Conservation (phyloP, 169 alveolate genomes). For the Plasmodium berghei region DNA sequence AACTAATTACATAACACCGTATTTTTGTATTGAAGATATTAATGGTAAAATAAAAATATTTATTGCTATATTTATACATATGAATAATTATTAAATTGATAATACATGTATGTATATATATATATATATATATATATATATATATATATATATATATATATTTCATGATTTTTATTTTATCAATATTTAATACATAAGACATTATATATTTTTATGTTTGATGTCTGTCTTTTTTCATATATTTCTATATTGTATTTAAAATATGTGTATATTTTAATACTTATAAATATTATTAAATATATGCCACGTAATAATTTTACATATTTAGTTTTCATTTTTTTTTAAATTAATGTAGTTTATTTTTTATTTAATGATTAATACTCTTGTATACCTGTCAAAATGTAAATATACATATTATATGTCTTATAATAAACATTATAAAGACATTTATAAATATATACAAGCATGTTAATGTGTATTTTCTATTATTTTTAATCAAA, state of each 20-base stretch:
- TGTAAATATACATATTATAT: constrained; percentile 11
- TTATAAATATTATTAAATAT: constrained; percentile 11
- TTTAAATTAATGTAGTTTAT: too few relatives aligned
- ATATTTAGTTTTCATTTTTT: too few relatives aligned
- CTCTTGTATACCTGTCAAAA: constrained; percentile 8
- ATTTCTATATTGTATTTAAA: too few relatives aligned
- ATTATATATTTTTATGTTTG: too few relatives aligned
- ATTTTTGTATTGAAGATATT: neutral
- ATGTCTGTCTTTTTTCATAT: too few relatives aligned
- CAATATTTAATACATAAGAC: too few relatives aligned
- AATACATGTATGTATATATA: constrained; percentile 3
- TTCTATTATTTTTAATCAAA: neutral
- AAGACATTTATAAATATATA: neutral
- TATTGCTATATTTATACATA: neutral
- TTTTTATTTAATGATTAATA: neutral
- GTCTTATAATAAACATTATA: neutral
- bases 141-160: neutral
- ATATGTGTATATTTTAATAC: constrained; percentile 18
- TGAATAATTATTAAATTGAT: neutral
- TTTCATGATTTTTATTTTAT: neutral
- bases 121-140: neutral
- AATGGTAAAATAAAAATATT: neutral
- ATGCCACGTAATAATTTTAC: neutral
- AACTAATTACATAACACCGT: constrained; percentile 29
- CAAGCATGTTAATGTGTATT: neutral